Percentiles rank a stretch among this genome's conserved stretches.
These are phyloP conservation scores for Tuber borchii DNA, from an alignment of 495 filamentous ascomycete genomes.

Conservation along the genomic window DNA sequence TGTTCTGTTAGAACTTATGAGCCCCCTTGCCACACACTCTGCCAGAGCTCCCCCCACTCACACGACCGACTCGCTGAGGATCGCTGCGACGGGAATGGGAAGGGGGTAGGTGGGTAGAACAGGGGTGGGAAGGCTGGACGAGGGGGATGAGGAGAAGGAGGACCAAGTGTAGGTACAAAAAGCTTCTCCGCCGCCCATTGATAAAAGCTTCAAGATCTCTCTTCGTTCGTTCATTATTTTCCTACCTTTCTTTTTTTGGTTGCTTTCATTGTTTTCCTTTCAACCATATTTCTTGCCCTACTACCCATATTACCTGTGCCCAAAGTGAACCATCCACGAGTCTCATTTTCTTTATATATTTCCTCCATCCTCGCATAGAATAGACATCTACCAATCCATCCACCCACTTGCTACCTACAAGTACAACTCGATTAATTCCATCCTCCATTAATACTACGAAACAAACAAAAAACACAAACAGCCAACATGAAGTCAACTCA, in stretches of 20 bases:
- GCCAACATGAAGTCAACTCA: not conserved
- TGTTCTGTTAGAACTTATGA: not conserved
- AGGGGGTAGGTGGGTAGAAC: not conserved
- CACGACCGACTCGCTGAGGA: not conserved
- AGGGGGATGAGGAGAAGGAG: not conserved
- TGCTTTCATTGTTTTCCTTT: constrained; percentile 1
- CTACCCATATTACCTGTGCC: not conserved
- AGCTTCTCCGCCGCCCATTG: not conserved
- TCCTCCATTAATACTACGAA: not conserved
- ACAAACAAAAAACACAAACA: not conserved
- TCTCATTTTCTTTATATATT: not conserved
- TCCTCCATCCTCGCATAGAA: not conserved
- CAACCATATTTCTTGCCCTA: not conserved
- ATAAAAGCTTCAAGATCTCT: constrained; percentile 4
- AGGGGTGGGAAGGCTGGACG: constrained; percentile 1
- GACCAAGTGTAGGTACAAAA: constrained; percentile 1
- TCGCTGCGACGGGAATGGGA: not conserved
- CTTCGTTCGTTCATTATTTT: constrained; percentile 4
- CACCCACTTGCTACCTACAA: not conserved
- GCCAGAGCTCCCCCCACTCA: not conserved
- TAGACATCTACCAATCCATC: not conserved
- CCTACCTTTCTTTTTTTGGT: not conserved
- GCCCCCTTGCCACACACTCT: not conserved
- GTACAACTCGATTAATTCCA: not conserved
- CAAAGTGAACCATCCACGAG: not conserved